Percentiles rank a stretch among this genome's conserved stretches.
Conservation (phyloP, 805 yeast genomes). For the Candida tammaniensis region DNA sequence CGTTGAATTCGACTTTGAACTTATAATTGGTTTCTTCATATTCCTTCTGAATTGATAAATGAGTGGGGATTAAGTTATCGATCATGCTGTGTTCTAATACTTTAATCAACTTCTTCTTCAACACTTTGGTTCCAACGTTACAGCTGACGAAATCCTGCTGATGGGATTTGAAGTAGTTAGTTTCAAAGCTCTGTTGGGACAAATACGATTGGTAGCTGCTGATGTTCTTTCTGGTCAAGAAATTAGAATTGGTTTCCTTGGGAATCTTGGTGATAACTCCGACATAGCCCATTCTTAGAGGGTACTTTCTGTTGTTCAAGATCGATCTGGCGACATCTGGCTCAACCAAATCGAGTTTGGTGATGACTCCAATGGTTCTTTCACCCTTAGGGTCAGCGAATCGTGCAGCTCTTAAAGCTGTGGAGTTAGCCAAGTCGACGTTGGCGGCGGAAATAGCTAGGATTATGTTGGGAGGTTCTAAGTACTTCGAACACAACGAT, state of each 20-base stretch:
- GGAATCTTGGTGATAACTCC: slow-evolving; percentile 94
- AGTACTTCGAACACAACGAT: slow-evolving; percentile 76
- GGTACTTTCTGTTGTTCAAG: slow-evolving; percentile 77
- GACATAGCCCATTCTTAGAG: slow-evolving; percentile 93
- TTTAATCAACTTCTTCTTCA: slow-evolving; percentile 78
- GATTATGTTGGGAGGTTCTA: slow-evolving; percentile 89
- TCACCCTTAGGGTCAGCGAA: slow-evolving; percentile 90
- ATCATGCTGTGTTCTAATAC: slow-evolving; percentile 93
- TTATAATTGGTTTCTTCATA: slow-evolving; percentile 89
- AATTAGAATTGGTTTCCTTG: slow-evolving; percentile 17
- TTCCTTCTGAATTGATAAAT: slow-evolving; percentile 80
- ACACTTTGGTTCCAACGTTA: slow-evolving; percentile 67
- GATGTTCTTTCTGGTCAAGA: slow-evolving; percentile 47
- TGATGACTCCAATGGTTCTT: slow-evolving; percentile 93
- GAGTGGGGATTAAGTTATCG: slow-evolving; percentile 81
- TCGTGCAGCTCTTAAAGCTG: slow-evolving; percentile 89
- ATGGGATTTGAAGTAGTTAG: slow-evolving; percentile 59
- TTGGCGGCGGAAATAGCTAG: slow-evolving; percentile 97
- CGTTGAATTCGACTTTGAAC: slow-evolving; percentile 96
- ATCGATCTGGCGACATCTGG: slow-evolving; percentile 68
- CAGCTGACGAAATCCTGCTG: slow-evolving; percentile 60
- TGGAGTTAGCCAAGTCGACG: slow-evolving; percentile 94
- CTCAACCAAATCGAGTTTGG: slow-evolving; percentile 87
- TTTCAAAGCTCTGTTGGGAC: slow-evolving; percentile 61
- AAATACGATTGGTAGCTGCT: slow-evolving; percentile 61